Percentiles rank a stretch among this genome's conserved stretches.
phyloP scores from a whole-genome alignment of 2,329 filamentous ascomycete species.

The Xylariaceae sp. region DNA sequence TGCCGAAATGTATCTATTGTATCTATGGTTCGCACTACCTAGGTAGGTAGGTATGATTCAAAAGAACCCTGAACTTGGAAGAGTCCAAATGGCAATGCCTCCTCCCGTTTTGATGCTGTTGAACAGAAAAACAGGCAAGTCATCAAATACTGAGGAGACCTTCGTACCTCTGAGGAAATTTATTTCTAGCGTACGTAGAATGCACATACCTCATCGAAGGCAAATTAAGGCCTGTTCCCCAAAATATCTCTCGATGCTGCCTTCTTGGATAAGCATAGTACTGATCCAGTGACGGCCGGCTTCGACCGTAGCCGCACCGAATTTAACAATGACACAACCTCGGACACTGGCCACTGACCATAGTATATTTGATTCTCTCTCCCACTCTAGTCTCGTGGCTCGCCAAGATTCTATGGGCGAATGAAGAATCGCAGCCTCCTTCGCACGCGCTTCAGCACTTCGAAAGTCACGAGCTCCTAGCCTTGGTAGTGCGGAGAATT shows the following conservation, averaged over 20 bases:
- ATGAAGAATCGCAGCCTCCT: slow-evolving; percentile 33
- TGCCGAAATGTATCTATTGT: no score
- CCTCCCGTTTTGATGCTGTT: no score
- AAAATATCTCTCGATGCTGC: slow-evolving; percentile 66
- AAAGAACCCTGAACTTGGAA: no score
- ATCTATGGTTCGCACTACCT: no score
- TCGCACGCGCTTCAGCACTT: slow-evolving; percentile 43
- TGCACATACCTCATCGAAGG: slow-evolving; percentile 56
- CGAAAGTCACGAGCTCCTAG: slow-evolving; percentile 80
- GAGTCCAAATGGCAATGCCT: no score
- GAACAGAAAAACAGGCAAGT: no score
- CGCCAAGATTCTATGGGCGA: slow-evolving; percentile 52
- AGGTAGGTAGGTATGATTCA: no score
- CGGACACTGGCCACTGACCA: slow-evolving; percentile 81
- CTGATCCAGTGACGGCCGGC: slow-evolving; percentile 76
- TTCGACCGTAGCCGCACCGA: slow-evolving; percentile 78
- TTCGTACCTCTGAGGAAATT: no score
- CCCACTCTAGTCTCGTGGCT: slow-evolving; percentile 49
- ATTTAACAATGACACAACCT: slow-evolving; percentile 86
- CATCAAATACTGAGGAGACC: no score
- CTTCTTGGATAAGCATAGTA: slow-evolving; percentile 69
- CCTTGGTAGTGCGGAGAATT: slow-evolving; percentile 74
- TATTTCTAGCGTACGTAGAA: no score
- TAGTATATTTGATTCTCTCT: slow-evolving; percentile 58
- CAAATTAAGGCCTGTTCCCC: slow-evolving; percentile 80